These are phyloP conservation scores for Colletotrichum chrysophilum DNA, from an alignment of 2,329 filamentous ascomycete species.

Conservation along the genomic window DNA sequence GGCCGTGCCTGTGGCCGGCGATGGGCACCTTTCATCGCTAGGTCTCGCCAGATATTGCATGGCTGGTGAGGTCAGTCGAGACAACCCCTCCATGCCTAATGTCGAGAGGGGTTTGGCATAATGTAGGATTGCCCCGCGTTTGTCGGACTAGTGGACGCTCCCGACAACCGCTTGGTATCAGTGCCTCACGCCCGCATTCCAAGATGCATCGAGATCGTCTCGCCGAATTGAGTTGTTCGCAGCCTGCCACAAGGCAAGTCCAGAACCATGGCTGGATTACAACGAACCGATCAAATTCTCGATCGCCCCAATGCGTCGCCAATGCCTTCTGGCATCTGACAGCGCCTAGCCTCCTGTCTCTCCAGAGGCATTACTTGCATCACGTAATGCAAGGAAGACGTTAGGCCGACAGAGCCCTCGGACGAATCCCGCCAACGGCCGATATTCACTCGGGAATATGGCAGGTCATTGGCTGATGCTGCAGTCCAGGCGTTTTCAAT, in stretches of 20 bases:
- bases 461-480: conserved; percentile 1
- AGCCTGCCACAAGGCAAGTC: neutral
- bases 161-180: neutral
- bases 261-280: neutral
- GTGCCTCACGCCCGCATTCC: neutral
- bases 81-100: neutral
- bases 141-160: neutral
- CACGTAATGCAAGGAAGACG: conserved; percentile 19
- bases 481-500: conserved; percentile 3
- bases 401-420: neutral
- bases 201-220: neutral
- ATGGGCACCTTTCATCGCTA: neutral
- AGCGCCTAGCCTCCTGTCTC: neutral
- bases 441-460: neutral
- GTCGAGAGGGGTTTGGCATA: neutral
- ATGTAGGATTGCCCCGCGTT: neutral
- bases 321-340: neutral
- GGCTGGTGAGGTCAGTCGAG: neutral
- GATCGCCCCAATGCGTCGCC: neutral
- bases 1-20: neutral
- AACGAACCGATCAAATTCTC: neutral
- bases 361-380: conserved; percentile 19
- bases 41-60: neutral
- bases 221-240: neutral
- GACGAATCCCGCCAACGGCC: conserved; percentile 16